These are phyloP conservation scores for Eimeria falciformis DNA, from an alignment of 169 alveolate species.

Conservation along the genomic window DNA sequence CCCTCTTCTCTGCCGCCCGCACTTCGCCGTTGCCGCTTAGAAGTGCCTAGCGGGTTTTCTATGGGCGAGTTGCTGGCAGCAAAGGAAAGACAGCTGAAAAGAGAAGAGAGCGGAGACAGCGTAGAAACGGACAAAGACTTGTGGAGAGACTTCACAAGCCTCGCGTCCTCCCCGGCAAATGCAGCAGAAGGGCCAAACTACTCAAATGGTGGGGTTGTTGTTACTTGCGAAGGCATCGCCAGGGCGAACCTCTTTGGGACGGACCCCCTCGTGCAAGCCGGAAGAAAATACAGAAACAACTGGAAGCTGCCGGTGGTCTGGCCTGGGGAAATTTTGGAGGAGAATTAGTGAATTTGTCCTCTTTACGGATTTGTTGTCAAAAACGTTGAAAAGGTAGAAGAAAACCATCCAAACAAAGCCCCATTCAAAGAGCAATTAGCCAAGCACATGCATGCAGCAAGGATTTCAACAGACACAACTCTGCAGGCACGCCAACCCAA, in stretches of 20 bases:
- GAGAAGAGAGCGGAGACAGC: no score
- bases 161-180: not conserved
- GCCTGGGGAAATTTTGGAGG: not conserved
- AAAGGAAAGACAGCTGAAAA: not conserved
- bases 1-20: constrained; percentile 6
- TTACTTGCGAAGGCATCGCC: not conserved
- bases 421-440: no score
- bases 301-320: constrained; percentile 41
- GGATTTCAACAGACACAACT: no score
- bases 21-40: not conserved
- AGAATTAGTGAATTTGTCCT: not conserved
- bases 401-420: no score
- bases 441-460: no score
- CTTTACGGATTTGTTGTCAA: no score
- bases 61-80: not conserved
- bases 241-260: constrained; percentile 6
- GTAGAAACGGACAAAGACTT: not conserved
- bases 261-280: constrained; percentile 15
- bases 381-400: no score
- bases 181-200: not conserved
- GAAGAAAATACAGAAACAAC: constrained; percentile 12
- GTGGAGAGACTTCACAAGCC: not conserved
- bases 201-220: not conserved
- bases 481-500: no score
- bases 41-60: not conserved